phyloP scores from a whole-genome alignment of 164 flowering plant species.

The Chimonanthus praecox region DNA sequence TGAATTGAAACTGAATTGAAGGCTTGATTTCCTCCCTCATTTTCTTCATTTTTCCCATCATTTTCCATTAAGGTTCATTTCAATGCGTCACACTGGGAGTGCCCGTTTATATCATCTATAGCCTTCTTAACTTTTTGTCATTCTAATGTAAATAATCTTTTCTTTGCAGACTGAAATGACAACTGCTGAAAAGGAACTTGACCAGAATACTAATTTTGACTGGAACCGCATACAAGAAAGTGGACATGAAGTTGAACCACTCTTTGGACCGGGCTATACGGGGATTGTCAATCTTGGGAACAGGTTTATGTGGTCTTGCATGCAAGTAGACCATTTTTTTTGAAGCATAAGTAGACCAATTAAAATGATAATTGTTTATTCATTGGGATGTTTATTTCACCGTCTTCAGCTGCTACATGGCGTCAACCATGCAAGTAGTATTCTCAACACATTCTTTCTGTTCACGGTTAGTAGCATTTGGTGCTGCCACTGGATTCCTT shows the following conservation, averaged over 20 bases:
- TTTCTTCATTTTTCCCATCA: no score
- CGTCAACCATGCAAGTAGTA: slow-evolving; percentile 90
- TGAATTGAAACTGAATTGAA: no score
- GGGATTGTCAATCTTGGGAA: slow-evolving; percentile 97
- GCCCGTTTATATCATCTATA: background rate
- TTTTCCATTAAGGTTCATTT: no score
- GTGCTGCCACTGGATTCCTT: background rate
- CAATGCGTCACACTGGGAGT: background rate
- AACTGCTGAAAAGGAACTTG: slow-evolving; percentile 98
- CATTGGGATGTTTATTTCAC: slow-evolving; percentile 3
- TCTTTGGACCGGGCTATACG: slow-evolving; percentile 96
- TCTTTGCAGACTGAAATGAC: slow-evolving; percentile 92
- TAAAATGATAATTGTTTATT: slow-evolving; percentile 5
- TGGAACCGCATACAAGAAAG: slow-evolving; percentile 99
- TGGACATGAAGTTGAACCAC: slow-evolving; percentile 77
- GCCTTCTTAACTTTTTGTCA: background rate
- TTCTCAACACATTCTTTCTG: slow-evolving; percentile 68
- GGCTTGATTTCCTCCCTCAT: no score
- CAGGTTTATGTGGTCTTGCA: slow-evolving; percentile 44
- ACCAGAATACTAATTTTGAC: slow-evolving; percentile 92
- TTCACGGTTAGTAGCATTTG: slow-evolving; percentile 45
- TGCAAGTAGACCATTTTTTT: slow-evolving; percentile 1
- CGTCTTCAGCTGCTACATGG: slow-evolving; percentile 79
- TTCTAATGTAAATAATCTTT: slow-evolving; percentile 6
- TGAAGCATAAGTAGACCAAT: background rate